Base-by-base conservation (phyloP, 352 stramenopile species). In the Ochromonadaceae sp. region DNA sequence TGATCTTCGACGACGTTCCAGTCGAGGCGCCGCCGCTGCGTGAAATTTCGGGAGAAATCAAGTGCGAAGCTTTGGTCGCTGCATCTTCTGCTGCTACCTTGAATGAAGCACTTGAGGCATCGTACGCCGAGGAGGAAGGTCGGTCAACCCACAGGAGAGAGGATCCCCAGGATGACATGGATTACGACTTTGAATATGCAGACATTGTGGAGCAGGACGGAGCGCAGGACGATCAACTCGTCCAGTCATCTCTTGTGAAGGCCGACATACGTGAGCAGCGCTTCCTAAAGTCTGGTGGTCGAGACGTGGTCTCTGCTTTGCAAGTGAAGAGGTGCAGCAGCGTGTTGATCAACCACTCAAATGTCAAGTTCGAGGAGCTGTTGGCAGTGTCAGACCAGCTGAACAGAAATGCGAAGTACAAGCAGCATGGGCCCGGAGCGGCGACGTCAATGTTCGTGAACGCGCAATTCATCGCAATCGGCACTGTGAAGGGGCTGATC, bases 391-490 rank as follows among this genome's bases (percentile, higher is more conserved):
- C 80, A 68, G 78, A 82, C n/a, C 83, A 90, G 70, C 73, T 91
- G 49, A 72, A 77, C 49, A 89, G 88, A 72, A 91, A 91, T 59
- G 82, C 86, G 63, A 78, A 87, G 78, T 91, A 88, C 46, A 86
- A 89, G 59, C 79, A 89, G 66, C 85, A 88, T 58, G 83, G 83
- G 0, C 82, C 83, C 0, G 83, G 83, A 0, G 86, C 78, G 3
- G 82, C 82, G 17, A 88, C 83, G 0, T 80, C 87, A 22, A 78
- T 91, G 41, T 79, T 78, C n/a, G 86, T 89, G 49, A 81, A 87
- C 74, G 86, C 79, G 65, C 88, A 90, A 71, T 91, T 90, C 66
- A 89, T 91, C 67, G 82, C 83, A 15, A 88, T 90, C 65, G 83
- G 83, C n/a, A 91, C 83, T 38, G 87, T 79, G 46, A 88, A 88